A percentile compares a stretch with the other conserved stretches of the same genome.
Conservation (phyloP, 176 grass and related monocot species). For the Rhipidocladum racemiflorum region DNA sequence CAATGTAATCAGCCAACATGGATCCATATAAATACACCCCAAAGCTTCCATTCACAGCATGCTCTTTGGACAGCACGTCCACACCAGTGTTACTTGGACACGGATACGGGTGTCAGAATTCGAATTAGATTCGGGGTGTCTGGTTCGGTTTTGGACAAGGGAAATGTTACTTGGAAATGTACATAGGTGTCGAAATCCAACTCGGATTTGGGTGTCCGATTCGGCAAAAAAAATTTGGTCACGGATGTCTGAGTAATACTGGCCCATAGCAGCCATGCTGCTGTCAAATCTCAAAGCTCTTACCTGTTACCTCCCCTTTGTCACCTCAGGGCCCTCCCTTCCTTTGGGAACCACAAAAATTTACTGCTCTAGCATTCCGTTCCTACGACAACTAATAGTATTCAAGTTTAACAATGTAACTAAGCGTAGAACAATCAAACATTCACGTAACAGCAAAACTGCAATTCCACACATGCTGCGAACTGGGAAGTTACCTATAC, state of each 20-base stretch:
- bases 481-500: not conserved
- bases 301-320: not conserved
- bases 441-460: not conserved
- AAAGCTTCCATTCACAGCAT: not conserved
- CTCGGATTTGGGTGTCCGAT: no score
- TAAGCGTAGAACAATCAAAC: not conserved
- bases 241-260: no score
- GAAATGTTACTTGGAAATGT: no score
- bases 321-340: not conserved
- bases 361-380: not conserved
- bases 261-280: not conserved
- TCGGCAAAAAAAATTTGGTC: no score
- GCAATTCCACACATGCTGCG: slow-evolving; percentile 4
- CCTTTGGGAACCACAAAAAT: not conserved
- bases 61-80: not conserved
- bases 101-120: no score
- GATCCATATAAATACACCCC: not conserved
- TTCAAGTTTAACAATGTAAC: not conserved
- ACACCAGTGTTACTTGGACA: not conserved
- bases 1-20: not conserved
- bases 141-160: no score
- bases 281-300: not conserved
- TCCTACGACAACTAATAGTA: not conserved
- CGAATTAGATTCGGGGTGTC: no score
- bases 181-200: no score